A percentile compares a stretch with the other conserved stretches of the same genome.
Conservation (phyloP, 1,139 yeast species). For the Hansenula lynferdii region DNA sequence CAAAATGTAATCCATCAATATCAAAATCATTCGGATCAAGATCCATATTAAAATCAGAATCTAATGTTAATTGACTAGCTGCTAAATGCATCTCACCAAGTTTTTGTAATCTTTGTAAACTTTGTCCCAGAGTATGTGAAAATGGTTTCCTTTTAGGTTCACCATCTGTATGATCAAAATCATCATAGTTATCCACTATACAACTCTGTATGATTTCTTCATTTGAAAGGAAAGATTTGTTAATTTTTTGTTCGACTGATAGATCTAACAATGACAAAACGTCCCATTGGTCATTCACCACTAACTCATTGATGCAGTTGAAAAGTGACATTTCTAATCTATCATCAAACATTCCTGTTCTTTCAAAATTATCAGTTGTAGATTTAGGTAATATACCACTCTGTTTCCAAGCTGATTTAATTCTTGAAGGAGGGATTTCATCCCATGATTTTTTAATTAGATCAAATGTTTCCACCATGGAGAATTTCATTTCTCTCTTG, state of each 20-base stretch:
- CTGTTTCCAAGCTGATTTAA: conserved; percentile 50
- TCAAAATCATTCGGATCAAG: conserved; percentile 3
- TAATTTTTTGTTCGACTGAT: conserved; percentile 52
- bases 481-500: conserved; percentile 37
- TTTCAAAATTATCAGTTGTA: conserved; percentile 18
- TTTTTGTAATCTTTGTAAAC: conserved; percentile 17
- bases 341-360: conserved; percentile 27
- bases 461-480: conserved; percentile 52
- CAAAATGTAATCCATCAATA: conserved; percentile 2
- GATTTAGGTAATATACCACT: conserved; percentile 32
- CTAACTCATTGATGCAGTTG: conserved; percentile 38
- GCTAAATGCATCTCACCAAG: conserved; percentile 12
- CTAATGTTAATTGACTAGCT: conserved; percentile 1
- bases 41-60: conserved; percentile 1
- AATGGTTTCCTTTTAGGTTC: conserved; percentile 19
- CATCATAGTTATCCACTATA: conserved; percentile 41
- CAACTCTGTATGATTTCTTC: conserved; percentile 63
- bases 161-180: conserved; percentile 15
- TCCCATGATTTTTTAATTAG: conserved; percentile 57
- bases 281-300: conserved; percentile 55
- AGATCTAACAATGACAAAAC: conserved; percentile 50
- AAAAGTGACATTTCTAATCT: conserved; percentile 33
- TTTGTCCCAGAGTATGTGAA: conserved; percentile 21
- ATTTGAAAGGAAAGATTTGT: conserved; percentile 53
- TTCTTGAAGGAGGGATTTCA: conserved; percentile 39